Base-by-base conservation (phyloP, 2,329 filamentous ascomycete genomes). In the Eurotiales sp. region DNA sequence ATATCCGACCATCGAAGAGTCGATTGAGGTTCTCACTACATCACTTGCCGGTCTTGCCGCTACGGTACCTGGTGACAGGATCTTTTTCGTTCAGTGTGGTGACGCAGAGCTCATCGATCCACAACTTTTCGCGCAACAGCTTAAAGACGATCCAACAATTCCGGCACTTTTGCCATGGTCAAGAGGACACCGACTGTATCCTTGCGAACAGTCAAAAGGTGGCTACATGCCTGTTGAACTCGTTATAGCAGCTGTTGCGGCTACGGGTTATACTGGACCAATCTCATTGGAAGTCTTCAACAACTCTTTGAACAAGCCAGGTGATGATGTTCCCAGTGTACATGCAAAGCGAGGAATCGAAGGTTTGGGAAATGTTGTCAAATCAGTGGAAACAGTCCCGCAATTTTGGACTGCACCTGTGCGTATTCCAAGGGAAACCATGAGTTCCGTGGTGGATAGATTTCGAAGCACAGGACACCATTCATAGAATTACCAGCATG, bases 401-500 rank as follows among this genome's bases (percentile, higher is more conserved):
- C 15, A 8, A 11, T 37, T 37, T 37, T 37, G 34, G 34, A 21
- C 17, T 12, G 21, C 34, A 11, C 34, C 34, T 3, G 34, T 17
- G 7, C 8, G 15, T 37, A 37, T 37, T 37, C 21, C 34, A 37
- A 37, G 15, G 34, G 34, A 37, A 10, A 37, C 34, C 11, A 11
- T 19, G 17, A 19, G 7, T 19, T 37, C 34, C 11, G 34, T 37
- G 17, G 8, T 37, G 6, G 15, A 37, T 19, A 37, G 34, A 11
- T 15, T 37, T 37, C 3, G 17, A 11, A 17, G 21, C 15, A 36
- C 17, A 37, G 1, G 12, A 10, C 15, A 19, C 8, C 34, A 37
- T 8, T 37, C 12, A 12, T 37, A 37, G 34, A 36, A 15, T 36
- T 3, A 17, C 2, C 17, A 36, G 58, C 58, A 14, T 58, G 30